These are phyloP conservation scores for Nepenthes mirabilis DNA, from an alignment of 148 eudicot genomes.

Conservation along the genomic window DNA sequence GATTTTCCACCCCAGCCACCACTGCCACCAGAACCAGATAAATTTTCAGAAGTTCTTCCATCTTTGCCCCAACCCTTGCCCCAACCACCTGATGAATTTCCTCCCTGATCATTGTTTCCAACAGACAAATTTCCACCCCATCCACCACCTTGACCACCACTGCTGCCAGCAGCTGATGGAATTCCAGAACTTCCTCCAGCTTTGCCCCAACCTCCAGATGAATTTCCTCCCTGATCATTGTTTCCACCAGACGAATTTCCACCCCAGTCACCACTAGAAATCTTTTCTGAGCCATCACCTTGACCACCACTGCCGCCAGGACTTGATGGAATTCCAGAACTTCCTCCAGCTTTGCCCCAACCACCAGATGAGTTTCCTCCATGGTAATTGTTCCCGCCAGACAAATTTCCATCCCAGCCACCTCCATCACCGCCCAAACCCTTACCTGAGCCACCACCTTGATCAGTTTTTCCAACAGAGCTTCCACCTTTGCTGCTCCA, in stretches of 20 bases:
- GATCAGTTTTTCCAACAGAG: not conserved
- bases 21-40: no score
- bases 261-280: slow-evolving; percentile 4
- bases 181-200: not conserved
- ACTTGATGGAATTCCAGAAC: not conserved
- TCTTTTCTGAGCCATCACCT: not conserved
- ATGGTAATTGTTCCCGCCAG: slow-evolving; percentile 2
- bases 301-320: slow-evolving; percentile 7
- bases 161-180: not conserved
- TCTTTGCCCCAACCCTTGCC: slow-evolving; percentile 4
- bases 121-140: not conserved
- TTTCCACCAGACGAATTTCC: slow-evolving; percentile 1
- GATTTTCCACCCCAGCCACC: no score
- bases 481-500: not conserved
- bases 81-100: not conserved
- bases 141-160: slow-evolving; percentile 12
- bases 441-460: no score
- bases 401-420: slow-evolving; percentile 3
- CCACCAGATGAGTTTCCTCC: not conserved
- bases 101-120: slow-evolving; percentile 1
- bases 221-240: not conserved
- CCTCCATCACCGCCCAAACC: not conserved
- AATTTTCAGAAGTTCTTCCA: not conserved
- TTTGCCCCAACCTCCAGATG: not conserved
- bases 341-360: not conserved